phyloP scores from a whole-genome alignment of 305 asterid species.

The Fraxinus nigra region DNA sequence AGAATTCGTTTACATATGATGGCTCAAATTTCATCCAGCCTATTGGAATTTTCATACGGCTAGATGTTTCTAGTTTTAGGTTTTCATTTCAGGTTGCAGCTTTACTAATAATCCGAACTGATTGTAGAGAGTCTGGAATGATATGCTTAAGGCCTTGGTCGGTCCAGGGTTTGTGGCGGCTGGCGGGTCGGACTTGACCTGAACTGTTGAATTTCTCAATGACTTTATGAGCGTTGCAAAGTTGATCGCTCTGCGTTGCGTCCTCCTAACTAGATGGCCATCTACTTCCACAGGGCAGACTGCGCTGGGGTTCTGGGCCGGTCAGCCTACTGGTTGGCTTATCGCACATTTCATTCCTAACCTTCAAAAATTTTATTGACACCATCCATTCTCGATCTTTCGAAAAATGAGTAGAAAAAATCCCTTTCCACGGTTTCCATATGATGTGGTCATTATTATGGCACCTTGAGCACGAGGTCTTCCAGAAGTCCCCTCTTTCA shows the following conservation, averaged over 20 bases:
- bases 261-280: not conserved
- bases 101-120: no score
- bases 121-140: no score
- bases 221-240: not conserved
- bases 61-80: not conserved
- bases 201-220: not conserved
- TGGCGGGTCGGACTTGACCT: no score
- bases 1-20: slow-evolving; percentile 43
- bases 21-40: slow-evolving; percentile 33
- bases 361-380: not conserved
- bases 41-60: slow-evolving; percentile 6
- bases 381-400: not conserved
- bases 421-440: not conserved
- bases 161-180: no score
- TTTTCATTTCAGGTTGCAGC: not conserved
- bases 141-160: no score
- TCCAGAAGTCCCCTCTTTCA: no score
- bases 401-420: not conserved
- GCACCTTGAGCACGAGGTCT: no score
- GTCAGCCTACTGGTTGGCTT: not conserved
- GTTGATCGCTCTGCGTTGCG: not conserved
- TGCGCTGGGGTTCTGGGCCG: not conserved
- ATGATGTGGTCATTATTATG: no score
- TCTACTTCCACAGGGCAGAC: not conserved
- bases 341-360: not conserved